Percentiles rank a stretch among this genome's conserved stretches.
Conservation (phyloP, 139 green algal species). For the Picochlorum costavermella region DNA sequence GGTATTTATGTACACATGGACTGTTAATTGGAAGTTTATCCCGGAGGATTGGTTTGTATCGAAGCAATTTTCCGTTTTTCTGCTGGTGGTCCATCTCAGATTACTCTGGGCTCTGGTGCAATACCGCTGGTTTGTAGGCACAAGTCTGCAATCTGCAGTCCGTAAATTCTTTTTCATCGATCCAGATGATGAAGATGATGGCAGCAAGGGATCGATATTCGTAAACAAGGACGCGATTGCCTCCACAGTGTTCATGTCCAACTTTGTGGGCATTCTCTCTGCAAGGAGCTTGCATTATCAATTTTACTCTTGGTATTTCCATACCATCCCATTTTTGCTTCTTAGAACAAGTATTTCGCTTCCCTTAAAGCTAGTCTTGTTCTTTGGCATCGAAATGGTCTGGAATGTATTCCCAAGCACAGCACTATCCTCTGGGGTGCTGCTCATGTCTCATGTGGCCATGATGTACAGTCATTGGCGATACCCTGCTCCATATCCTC, state of each 20-base stretch:
- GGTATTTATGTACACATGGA: slow-evolving; percentile 69
- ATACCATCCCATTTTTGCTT: slow-evolving; percentile 62
- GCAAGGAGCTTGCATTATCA: slow-evolving; percentile 79
- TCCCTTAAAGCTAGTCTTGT: slow-evolving; percentile 19
- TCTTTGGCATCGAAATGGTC: slow-evolving; percentile 45
- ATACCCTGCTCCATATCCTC: slow-evolving; percentile 3
- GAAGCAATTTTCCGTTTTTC: slow-evolving; percentile 31
- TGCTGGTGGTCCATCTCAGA: slow-evolving; percentile 50
- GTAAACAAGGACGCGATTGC: slow-evolving; percentile 1
- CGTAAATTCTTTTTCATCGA: slow-evolving; percentile 4
- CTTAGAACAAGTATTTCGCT: slow-evolving; percentile 24
- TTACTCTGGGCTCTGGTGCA: slow-evolving; percentile 50
- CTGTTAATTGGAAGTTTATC: slow-evolving; percentile 80
- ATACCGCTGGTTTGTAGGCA: slow-evolving; percentile 32
- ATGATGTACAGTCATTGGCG: slow-evolving; percentile 4
- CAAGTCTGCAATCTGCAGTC: no score
- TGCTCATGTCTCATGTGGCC: slow-evolving; percentile 14
- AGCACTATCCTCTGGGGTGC: slow-evolving; percentile 9
- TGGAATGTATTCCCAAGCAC: slow-evolving; percentile 42
- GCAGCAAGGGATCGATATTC: not conserved
- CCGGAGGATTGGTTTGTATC: slow-evolving; percentile 58
- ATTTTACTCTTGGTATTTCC: slow-evolving; percentile 84
- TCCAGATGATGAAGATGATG: not conserved
- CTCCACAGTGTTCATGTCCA: slow-evolving; percentile 51
- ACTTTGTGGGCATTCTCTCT: slow-evolving; percentile 69